phyloP scores from a whole-genome alignment of 805 yeast species.

The Cyberlindnera mississippiensis region DNA sequence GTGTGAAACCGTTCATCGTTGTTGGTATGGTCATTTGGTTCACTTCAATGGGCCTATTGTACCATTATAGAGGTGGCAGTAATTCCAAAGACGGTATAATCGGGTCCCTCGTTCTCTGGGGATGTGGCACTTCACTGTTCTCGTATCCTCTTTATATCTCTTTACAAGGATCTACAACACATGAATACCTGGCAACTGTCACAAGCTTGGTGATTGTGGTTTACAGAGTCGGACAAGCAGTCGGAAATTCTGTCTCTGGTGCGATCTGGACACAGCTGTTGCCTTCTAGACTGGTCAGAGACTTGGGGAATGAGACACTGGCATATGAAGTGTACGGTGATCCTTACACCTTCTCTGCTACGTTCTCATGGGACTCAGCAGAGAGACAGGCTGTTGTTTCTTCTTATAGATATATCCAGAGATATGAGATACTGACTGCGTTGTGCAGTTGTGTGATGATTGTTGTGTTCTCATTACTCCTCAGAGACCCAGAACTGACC shows the following conservation, averaged over 20 bases:
- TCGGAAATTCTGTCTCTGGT: constrained; percentile 63
- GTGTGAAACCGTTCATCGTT: constrained; percentile 56
- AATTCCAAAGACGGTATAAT: constrained; percentile 53
- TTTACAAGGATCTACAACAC: constrained; percentile 55
- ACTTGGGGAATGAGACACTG: constrained; percentile 34
- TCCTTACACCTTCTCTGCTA: constrained; percentile 47
- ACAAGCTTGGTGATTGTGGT: constrained; percentile 53
- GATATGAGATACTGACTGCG: constrained; percentile 51
- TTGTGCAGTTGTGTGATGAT: constrained; percentile 48
- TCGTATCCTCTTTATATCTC: constrained; percentile 65
- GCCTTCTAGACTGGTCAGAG: constrained; percentile 37
- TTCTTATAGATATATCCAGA: constrained; percentile 59
- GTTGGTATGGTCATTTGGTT: constrained; percentile 58
- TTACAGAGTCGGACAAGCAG: constrained; percentile 61
- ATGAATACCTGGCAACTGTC: constrained; percentile 65
- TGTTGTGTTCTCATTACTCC: constrained; percentile 41
- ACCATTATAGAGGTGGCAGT: constrained; percentile 52
- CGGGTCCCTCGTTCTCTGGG: constrained; percentile 60
- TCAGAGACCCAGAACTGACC: constrained; percentile 48
- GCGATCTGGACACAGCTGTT: constrained; percentile 69
- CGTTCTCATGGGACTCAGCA: constrained; percentile 59
- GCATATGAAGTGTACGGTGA: constrained; percentile 45
- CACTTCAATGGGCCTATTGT: constrained; percentile 53
- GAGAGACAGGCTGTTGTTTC: constrained; percentile 53
- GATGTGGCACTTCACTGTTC: constrained; percentile 70